Conservation (phyloP, 169 alveolate species). For the Cryptosporidium muris region DNA sequence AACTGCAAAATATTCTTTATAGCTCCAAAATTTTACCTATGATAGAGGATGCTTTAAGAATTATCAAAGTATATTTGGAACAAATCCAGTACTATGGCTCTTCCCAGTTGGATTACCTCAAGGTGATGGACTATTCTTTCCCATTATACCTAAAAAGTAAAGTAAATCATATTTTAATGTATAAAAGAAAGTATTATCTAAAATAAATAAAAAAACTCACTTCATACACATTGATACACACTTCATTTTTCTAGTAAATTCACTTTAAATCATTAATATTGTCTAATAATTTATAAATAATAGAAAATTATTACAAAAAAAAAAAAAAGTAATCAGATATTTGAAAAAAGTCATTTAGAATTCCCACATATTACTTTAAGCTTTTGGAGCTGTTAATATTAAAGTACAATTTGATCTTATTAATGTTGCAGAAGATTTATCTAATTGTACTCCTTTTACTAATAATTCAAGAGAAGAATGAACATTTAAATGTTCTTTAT, state of each 20-base stretch:
- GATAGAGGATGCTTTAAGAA: constrained; percentile 74
- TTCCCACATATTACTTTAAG: no score
- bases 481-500: no score
- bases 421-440: no score
- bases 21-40: constrained; percentile 53
- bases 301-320: no score
- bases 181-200: neutral
- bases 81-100: constrained; percentile 74
- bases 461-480: no score
- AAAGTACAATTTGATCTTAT: no score
- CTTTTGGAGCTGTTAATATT: no score
- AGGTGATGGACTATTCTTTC: constrained; percentile 75
- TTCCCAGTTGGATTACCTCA: constrained; percentile 76
- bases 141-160: neutral
- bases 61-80: constrained; percentile 74
- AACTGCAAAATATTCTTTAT: neutral
- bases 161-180: no score
- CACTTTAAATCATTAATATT: neutral
- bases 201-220: constrained; percentile 8
- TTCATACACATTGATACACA: neutral
- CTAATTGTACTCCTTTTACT: no score
- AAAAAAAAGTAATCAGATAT: no score
- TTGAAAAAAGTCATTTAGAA: no score
- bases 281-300: neutral
- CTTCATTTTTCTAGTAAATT: neutral